Evolutionary conservation across 495 filamentous ascomycete species (phyloP).

Genomic region (Ramalina intermedia): DNA sequence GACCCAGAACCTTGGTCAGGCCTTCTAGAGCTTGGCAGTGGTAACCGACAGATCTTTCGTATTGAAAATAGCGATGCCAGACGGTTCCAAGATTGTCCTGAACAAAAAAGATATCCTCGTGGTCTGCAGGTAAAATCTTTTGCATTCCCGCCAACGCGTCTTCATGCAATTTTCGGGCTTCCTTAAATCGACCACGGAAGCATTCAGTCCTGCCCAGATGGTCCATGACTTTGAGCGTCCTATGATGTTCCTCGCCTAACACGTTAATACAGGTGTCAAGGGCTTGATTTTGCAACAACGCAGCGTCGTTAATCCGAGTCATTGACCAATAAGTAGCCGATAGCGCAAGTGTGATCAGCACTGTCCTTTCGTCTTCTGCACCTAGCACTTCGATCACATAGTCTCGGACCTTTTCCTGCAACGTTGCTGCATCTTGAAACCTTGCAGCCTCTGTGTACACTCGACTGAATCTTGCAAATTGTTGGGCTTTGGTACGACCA

Average conservation of each 20-base stretch:
- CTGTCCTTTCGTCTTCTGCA: constrained; percentile 8
- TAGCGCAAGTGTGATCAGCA: constrained; percentile 12
- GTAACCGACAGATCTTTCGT: constrained; percentile 12
- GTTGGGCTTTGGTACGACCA: constrained; percentile 6
- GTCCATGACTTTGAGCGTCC: constrained; percentile 18
- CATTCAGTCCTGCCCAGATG: constrained; percentile 10
- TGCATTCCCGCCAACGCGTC: constrained; percentile 13
- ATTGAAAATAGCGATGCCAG: constrained; percentile 11
- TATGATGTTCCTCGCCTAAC: constrained; percentile 12
- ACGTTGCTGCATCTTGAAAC: constrained; percentile 16
- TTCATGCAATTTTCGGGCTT: constrained; percentile 19
- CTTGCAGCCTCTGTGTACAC: constrained; percentile 21
- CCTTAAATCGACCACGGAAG: constrained; percentile 17
- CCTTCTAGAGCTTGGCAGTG: constrained; percentile 17
- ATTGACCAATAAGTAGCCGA: constrained; percentile 14
- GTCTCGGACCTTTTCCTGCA: constrained; percentile 15
- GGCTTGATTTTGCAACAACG: constrained; percentile 12
- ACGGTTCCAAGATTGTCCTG: constrained; percentile 16
- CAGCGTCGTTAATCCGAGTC: constrained; percentile 10
- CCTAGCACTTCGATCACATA: constrained; percentile 11
- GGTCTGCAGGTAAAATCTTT: constrained; percentile 11
- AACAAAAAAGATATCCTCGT: constrained; percentile 20
- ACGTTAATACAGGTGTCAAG: constrained; percentile 13
- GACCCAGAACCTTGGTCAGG: constrained; percentile 16
- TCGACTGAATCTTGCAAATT: constrained; percentile 22